Conservation (phyloP, 2,329 filamentous ascomycete genomes). For the Phyllosticta citribraziliensis region DNA sequence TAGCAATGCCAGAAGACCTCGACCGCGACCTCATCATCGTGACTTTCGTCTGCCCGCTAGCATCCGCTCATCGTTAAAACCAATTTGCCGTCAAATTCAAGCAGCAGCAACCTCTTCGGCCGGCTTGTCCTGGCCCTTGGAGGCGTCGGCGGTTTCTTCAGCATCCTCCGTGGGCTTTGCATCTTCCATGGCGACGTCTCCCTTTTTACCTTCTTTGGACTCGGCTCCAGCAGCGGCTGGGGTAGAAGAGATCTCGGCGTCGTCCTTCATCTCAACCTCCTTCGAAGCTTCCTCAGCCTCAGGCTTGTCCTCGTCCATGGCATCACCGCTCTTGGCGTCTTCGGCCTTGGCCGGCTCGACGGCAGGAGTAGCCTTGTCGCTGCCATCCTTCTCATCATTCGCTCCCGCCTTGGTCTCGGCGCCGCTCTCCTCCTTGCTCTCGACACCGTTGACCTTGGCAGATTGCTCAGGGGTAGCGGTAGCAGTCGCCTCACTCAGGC, state of each 20-base stretch:
- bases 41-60: background rate
- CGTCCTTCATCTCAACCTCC: slow-evolving; percentile 25
- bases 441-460: slow-evolving; percentile 34
- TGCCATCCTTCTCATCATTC: slow-evolving; percentile 21
- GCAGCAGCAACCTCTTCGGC: background rate
- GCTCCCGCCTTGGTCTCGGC: slow-evolving; percentile 15
- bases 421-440: slow-evolving; percentile 14
- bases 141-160: background rate
- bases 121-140: background rate
- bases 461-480: slow-evolving; percentile 26
- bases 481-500: slow-evolving; percentile 45
- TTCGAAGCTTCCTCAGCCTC: slow-evolving; percentile 26
- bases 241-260: slow-evolving; percentile 17
- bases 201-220: slow-evolving; percentile 18
- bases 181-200: slow-evolving; percentile 20
- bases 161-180: slow-evolving; percentile 14
- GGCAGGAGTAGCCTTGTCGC: slow-evolving; percentile 13
- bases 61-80: background rate
- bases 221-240: slow-evolving; percentile 15
- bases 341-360: slow-evolving; percentile 22
- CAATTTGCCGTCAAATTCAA: background rate
- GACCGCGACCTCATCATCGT: background rate
- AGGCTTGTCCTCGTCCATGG: slow-evolving; percentile 27
- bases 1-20: background rate
- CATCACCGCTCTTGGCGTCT: slow-evolving; percentile 24